Base-by-base conservation (phyloP, 225 moss, liverwort and hornwort species). In the Polytrichum commune region DNA sequence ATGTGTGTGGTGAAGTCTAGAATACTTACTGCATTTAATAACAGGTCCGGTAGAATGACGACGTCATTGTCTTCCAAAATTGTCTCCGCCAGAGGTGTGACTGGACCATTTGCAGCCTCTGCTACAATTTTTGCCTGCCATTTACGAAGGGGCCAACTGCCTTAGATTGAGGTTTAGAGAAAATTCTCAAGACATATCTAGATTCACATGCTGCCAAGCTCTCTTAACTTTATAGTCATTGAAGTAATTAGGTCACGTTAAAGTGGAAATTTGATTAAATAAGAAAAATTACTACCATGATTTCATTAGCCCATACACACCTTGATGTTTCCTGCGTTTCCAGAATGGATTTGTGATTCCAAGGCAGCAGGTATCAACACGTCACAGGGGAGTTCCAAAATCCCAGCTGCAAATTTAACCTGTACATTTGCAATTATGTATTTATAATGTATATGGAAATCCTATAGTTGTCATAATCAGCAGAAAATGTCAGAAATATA, bases 61-160 rank as follows among this genome's bases (percentile, higher is more conserved):
- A 91, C 82, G 60, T 86, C 87, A 65, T 84, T 90, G 24, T 85
- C 84, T 72, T 93, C 93, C 83, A 93, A 74, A 61, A 93, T 91
- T 22, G 73, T 71, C 82, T 93, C 93, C 69, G 93, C 93, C 71
- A 74, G 46, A 26, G 93, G 91, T 70, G 93, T 93, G 55, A 93
- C 91, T 69, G 91, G 91, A 72, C 93, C 93, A 79, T 93, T 93
- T 66, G 93, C 93, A 78, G 93, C 93, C 78, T 93, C 93, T 63
- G 93, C 93, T 65, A 93, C 86, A 73, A 93, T 77, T 70, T 93
- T 93, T 30, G 93, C 93, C 93, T 93, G 87, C 55, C 72, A 80
- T 70, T 56, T 58, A 23, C 19, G 71, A 70, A 60, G 64, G 64
- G 66, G 25, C 65, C 69, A 60, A 22, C 23, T 28, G 13, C 20